A percentile compares a stretch with the other conserved stretches of the same genome.
These are phyloP conservation scores for Phytophthora pseudosyringae DNA, from an alignment of 352 stramenopile genomes.

Conservation along the genomic window DNA sequence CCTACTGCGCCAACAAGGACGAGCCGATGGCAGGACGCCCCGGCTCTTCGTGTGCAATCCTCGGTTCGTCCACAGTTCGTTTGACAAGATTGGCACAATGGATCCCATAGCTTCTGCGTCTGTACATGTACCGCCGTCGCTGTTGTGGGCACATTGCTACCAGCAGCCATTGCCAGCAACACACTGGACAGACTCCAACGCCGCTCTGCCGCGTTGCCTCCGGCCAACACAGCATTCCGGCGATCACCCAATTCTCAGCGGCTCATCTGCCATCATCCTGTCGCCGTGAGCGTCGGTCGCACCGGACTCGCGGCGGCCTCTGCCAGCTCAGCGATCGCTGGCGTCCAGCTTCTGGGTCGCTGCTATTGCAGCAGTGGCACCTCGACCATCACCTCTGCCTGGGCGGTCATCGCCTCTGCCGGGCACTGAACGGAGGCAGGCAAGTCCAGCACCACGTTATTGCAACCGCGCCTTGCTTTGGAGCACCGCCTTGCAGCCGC, in stretches of 20 bases:
- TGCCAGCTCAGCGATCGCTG: constrained; percentile 14
- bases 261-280: constrained; percentile 20
- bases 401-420: constrained; percentile 18
- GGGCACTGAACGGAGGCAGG: constrained; percentile 11
- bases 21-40: neutral
- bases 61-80: constrained; percentile 18
- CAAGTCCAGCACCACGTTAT: constrained; percentile 13
- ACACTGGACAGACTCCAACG: neutral
- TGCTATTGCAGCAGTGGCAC: constrained; percentile 16
- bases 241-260: constrained; percentile 22
- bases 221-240: constrained; percentile 3
- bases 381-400: neutral
- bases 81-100: constrained; percentile 24
- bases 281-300: constrained; percentile 12
- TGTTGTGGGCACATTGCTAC: neutral
- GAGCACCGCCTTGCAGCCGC: neutral
- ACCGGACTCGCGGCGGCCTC: constrained; percentile 1
- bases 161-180: neutral
- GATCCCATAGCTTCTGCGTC: too few relatives aligned
- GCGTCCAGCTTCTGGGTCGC: neutral
- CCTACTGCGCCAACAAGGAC: too few relatives aligned
- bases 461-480: neutral
- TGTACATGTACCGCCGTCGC: neutral
- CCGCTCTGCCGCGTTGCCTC: constrained; percentile 7
- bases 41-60: constrained; percentile 6